A percentile compares a stretch with the other conserved stretches of the same genome.
These are phyloP conservation scores for Eucalyptus polybractea DNA, from an alignment of 345 rosid genomes.

Conservation along the genomic window DNA sequence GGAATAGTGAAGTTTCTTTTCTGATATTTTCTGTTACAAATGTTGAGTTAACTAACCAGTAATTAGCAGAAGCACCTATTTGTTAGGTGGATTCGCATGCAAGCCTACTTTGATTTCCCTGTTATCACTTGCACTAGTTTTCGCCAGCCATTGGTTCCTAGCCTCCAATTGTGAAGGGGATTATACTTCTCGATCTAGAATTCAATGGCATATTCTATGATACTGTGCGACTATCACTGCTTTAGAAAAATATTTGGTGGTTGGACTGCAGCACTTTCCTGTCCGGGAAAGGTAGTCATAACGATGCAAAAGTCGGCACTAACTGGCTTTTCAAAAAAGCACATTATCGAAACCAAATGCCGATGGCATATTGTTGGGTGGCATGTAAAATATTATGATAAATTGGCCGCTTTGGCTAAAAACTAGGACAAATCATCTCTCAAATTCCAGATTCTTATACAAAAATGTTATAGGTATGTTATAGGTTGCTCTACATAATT, in stretches of 20 bases:
- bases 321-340: neutral
- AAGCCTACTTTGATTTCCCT: neutral
- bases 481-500: neutral
- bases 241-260: neutral
- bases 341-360: neutral
- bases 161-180: neutral
- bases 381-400: neutral
- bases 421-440: neutral
- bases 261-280: neutral
- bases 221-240: neutral
- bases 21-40: neutral
- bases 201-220: neutral
- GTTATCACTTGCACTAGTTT: neutral
- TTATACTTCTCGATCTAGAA: neutral
- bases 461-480: neutral
- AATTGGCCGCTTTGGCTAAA: accelerated
- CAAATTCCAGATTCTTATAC: neutral
- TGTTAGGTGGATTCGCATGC: neutral
- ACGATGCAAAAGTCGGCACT: neutral
- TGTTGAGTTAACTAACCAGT: neutral
- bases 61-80: neutral
- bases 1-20: neutral
- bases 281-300: neutral
- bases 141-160: neutral
- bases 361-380: neutral